Percentiles rank a stretch among this genome's conserved stretches.
Evolutionary conservation across 352 stramenopile species (phyloP).

Genomic region (Pythium brachiatum): DNA sequence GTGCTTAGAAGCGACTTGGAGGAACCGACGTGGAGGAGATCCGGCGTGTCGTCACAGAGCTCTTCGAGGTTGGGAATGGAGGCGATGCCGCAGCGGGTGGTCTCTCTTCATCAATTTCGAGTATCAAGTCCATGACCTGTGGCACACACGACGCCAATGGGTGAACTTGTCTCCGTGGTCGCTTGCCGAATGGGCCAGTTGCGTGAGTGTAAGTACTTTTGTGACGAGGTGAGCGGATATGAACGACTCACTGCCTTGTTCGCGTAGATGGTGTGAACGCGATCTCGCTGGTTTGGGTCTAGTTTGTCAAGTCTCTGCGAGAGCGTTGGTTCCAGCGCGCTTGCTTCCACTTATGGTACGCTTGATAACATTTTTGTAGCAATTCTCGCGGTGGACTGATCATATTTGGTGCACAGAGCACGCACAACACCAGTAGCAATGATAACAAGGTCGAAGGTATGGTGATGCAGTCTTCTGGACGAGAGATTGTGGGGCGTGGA

Average conservation of each 20-base stretch:
- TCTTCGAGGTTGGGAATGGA: conserved; percentile 39
- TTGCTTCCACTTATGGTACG: conserved; percentile 74
- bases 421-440: background rate
- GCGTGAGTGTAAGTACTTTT: conserved; percentile 34
- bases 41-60: conserved; percentile 39
- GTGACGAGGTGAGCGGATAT: background rate
- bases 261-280: conserved; percentile 60
- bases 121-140: conserved; percentile 14
- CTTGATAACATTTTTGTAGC: too few relatives aligned
- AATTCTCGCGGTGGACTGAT: background rate
- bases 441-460: background rate
- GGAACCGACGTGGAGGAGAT: conserved; percentile 67
- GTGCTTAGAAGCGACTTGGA: too few relatives aligned
- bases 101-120: background rate
- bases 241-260: conserved; percentile 11
- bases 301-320: conserved; percentile 76
- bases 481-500: too few relatives aligned
- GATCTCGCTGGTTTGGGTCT: conserved; percentile 78
- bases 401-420: background rate
- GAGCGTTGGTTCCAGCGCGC: conserved; percentile 62
- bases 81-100: background rate
- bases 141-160: conserved; percentile 50
- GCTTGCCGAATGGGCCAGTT: conserved; percentile 65
- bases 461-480: background rate
- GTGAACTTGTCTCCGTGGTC: conserved; percentile 67